phyloP scores from a whole-genome alignment of 495 filamentous ascomycete species.

The Evernia prunastri region DNA sequence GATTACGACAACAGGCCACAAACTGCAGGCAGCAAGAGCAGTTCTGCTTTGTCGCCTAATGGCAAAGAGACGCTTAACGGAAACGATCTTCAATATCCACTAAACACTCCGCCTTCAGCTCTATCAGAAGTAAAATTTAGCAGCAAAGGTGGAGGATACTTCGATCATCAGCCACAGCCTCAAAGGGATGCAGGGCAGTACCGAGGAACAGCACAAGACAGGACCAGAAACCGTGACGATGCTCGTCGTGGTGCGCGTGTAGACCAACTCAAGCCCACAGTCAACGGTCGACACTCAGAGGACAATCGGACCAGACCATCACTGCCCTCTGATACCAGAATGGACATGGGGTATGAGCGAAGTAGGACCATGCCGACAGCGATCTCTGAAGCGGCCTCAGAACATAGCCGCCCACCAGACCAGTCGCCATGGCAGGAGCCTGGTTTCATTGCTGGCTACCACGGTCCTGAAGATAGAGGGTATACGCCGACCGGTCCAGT shows the following conservation, averaged over 20 bases:
- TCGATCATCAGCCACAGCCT: neutral
- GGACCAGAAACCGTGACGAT: constrained; percentile 7
- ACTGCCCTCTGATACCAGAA: constrained; percentile 1
- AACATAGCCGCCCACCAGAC: constrained; percentile 4
- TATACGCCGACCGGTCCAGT: constrained; percentile 15
- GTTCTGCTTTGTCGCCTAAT: neutral
- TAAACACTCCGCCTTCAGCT: neutral
- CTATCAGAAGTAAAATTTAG: neutral
- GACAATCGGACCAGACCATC: constrained; percentile 17
- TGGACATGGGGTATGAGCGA: constrained; percentile 16
- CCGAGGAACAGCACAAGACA: constrained; percentile 8
- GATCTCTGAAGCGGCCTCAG: constrained; percentile 14
- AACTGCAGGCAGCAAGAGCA: constrained; percentile 26
- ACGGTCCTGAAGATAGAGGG: constrained; percentile 27
- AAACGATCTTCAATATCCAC: neutral
- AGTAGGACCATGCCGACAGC: constrained; percentile 26
- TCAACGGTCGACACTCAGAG: constrained; percentile 15
- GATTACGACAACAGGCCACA: constrained; percentile 34
- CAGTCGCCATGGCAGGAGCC: constrained; percentile 28
- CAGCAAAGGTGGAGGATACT: neutral
- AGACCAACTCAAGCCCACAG: constrained; percentile 14
- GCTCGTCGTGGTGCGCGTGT: neutral
- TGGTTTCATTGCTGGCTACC: constrained; percentile 29
- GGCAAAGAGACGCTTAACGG: neutral
- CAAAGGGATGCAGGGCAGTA: constrained; percentile 3